Conservation (phyloP, 805 yeast genomes). For the Starmerella scarabaei region DNA sequence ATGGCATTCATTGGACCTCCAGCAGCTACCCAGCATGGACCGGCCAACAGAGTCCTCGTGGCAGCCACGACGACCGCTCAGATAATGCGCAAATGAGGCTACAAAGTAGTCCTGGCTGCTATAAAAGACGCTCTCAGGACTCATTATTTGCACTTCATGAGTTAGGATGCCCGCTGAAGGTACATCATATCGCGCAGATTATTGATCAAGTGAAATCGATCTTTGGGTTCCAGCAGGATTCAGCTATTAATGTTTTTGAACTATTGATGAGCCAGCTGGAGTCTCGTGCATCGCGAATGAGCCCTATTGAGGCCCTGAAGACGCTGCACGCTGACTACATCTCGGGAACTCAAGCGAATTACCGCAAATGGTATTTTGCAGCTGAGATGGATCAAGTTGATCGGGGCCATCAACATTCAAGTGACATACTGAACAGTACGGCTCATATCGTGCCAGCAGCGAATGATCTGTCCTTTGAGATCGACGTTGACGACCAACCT, state of each 20-base stretch:
- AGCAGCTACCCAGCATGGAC: conserved; percentile 94
- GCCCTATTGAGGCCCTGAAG: conserved; percentile 41
- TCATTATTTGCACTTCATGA: no score
- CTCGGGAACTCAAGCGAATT: conserved; percentile 58
- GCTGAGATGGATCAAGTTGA: conserved; percentile 48
- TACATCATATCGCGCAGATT: conserved; percentile 41
- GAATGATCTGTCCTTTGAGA: neutral
- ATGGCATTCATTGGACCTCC: conserved; percentile 20
- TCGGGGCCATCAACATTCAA: neutral
- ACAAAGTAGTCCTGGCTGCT: no score
- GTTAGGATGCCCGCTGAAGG: no score
- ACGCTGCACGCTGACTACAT: conserved; percentile 62
- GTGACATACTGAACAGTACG: neutral
- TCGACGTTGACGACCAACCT: neutral
- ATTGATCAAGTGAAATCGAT: conserved; percentile 40
- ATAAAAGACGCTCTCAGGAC: no score
- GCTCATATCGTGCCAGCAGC: no score
- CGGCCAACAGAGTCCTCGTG: conserved; percentile 25
- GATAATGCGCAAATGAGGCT: no score
- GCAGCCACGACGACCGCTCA: no score
- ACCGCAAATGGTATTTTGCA: conserved; percentile 66
- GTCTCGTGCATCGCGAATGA: conserved; percentile 55
- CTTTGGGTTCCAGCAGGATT: conserved; percentile 61
- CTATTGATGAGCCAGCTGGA: conserved; percentile 49
- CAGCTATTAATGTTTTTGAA: conserved; percentile 53